Conservation (phyloP, 192 early-diverging fungal genomes). For the Linnemannia schmuckeri region DNA sequence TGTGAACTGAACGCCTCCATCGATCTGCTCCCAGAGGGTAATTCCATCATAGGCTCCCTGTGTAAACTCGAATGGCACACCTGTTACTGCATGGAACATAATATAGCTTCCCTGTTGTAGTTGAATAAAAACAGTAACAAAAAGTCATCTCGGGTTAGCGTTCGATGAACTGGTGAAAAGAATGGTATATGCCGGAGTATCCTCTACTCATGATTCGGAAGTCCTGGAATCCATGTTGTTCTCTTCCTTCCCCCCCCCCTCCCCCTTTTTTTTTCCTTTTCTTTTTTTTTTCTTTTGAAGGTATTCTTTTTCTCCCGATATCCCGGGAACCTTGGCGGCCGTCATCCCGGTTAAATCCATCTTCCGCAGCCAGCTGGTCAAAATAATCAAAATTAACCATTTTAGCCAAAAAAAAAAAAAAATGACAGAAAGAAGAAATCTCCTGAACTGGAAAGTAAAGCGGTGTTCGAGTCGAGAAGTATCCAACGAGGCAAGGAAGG, state of each 20-base stretch:
- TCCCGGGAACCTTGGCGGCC: background rate
- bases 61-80: slow-evolving; percentile 95
- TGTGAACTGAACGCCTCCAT: slow-evolving; percentile 97
- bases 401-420: background rate
- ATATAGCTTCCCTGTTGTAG: slow-evolving; percentile 86
- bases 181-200: background rate
- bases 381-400: background rate
- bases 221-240: background rate
- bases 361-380: slow-evolving; percentile 8
- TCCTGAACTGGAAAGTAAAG: background rate
- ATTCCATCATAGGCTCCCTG: slow-evolving; percentile 94
- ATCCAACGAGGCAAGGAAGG: background rate
- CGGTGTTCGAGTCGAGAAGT: background rate
- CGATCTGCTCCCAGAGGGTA: slow-evolving; percentile 99
- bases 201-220: background rate
- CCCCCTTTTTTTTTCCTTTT: too few species aligned
- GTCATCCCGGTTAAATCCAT: slow-evolving; percentile 46
- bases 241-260: background rate
- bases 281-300: background rate
- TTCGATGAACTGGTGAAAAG: background rate
- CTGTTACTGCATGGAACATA: slow-evolving; percentile 98
- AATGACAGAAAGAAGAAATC: too few species aligned
- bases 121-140: background rate
- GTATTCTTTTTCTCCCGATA: background rate
- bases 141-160: background rate